Percentiles rank a stretch among this genome's conserved stretches.
phyloP scores from a whole-genome alignment of 306 rosid species.

The Prinsepia uniflora region DNA sequence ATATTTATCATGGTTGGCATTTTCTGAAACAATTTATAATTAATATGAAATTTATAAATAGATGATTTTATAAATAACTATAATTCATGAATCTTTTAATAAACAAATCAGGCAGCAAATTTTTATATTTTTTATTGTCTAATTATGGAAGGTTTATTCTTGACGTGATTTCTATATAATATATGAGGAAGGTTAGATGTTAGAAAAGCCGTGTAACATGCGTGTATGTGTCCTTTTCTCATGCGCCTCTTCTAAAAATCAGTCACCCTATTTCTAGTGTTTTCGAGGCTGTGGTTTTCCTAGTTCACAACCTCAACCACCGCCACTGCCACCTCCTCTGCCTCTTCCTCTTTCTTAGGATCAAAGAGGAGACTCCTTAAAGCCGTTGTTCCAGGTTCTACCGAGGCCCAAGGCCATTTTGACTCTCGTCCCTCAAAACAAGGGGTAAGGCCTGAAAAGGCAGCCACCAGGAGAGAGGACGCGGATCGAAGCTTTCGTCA shows the following conservation, averaged over 20 bases:
- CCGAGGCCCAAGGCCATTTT: background rate
- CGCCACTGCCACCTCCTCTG: background rate
- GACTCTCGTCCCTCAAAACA: background rate
- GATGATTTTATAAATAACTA: no score
- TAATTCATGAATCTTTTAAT: no score
- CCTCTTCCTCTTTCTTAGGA: constrained; percentile 1
- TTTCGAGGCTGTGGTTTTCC: background rate
- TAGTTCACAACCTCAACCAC: background rate
- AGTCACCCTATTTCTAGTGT: background rate
- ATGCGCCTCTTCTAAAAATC: background rate
- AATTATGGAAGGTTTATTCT: background rate
- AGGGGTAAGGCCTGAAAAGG: background rate
- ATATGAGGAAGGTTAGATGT: background rate
- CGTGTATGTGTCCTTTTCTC: constrained; percentile 27
- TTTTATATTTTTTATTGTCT: background rate
- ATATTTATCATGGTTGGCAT: no score
- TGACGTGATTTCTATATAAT: background rate
- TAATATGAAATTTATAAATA: no score
- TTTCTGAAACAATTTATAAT: no score
- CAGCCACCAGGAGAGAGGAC: background rate
- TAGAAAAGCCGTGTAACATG: constrained; percentile 22
- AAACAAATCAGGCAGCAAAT: no score
- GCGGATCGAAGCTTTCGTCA: background rate
- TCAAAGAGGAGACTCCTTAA: no score
- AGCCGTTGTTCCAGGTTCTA: background rate